Evolutionary conservation across 2,329 filamentous ascomycete species (phyloP), one percentile per base, ranked within the genome.

Genomic region (Stagonosporopsis tanaceti): DNA sequence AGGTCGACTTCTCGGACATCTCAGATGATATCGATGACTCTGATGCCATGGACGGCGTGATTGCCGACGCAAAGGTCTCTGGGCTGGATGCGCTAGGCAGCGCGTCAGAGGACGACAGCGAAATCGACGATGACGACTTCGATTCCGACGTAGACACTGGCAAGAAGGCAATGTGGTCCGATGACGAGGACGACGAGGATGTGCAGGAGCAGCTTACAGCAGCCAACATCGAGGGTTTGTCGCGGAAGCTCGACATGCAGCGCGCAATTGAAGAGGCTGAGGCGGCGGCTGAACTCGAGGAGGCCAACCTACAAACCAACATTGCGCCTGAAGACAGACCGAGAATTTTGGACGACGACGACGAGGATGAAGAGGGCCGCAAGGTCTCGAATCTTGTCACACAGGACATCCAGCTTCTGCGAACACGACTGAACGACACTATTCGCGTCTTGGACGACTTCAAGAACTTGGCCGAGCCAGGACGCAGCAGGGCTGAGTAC

Each of bases 201-300:
- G 89, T 87, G 5, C 92, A 97, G 78, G 93, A 97, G 79, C 89
- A 89, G 75, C 84, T 99, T 65, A 99, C 92, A 48, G 93, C 93
- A 1, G 95, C 95, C 61, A 99, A 99, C 77, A 98, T 99, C 62
- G 95, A 90, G 69, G 95, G 95, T 57, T 81, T 99, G 53, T 93
- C 94, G 53, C 85, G 88, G 67, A 94, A 93, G 76, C 79, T 99
- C 55, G 94, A 99, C 74, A 82, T 86, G 70, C 82, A 95, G 72
- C 82, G 85, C 71, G 90, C 90, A 41, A 84, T 89, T 59, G 91
- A 97, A 62, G 92, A 89, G 17, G 92, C 88, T 24, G 91, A 93
- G 61, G 92, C 92, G 24, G 87, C 93, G 67, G 90, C 89, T 32
- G 95, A 99, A 76, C 80, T 98, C 73, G 87, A 93, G 72, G 91